These are phyloP conservation scores for Fusarium decemcellulare DNA, from an alignment of 2,329 filamentous ascomycete species.

Conservation along the genomic window DNA sequence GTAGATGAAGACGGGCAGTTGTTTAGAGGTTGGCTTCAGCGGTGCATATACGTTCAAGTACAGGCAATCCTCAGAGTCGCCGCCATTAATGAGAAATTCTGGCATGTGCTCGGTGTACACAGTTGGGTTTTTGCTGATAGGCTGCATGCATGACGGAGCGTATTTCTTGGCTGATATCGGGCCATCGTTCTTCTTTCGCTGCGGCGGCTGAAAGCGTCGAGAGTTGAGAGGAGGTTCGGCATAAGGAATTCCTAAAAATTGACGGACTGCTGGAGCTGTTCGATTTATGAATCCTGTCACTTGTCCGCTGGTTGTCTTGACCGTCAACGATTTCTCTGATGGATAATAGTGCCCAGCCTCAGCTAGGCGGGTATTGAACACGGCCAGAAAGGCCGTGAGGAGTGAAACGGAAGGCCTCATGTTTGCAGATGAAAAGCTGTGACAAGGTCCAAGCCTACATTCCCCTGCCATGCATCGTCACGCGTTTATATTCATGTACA, in stretches of 20 bases:
- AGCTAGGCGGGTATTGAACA: neutral
- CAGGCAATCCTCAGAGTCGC: conserved; percentile 54
- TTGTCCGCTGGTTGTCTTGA: conserved; percentile 28
- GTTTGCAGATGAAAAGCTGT: neutral
- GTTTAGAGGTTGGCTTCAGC: conserved; percentile 29
- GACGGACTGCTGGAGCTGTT: conserved; percentile 28
- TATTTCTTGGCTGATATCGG: conserved; percentile 44
- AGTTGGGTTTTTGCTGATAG: conserved; percentile 30
- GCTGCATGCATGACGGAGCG: conserved; percentile 50
- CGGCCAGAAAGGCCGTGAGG: neutral
- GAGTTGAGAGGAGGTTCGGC: conserved; percentile 68
- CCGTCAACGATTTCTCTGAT: neutral
- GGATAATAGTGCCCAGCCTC: neutral
- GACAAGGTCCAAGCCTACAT: neutral
- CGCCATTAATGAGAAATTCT: conserved; percentile 56
- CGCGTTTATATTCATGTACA: too few relatives aligned
- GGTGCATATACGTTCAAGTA: conserved; percentile 53
- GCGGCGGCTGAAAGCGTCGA: conserved; percentile 60
- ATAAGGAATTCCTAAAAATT: conserved; percentile 63
- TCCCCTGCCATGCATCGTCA: neutral
- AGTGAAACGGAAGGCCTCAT: neutral
- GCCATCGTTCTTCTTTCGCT: conserved; percentile 44
- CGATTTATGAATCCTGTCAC: conserved; percentile 32
- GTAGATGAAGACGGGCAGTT: conserved; percentile 43
- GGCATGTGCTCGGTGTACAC: conserved; percentile 55